Base-by-base conservation (phyloP, 2,329 filamentous ascomycete genomes). In the Calycina herbarum region DNA sequence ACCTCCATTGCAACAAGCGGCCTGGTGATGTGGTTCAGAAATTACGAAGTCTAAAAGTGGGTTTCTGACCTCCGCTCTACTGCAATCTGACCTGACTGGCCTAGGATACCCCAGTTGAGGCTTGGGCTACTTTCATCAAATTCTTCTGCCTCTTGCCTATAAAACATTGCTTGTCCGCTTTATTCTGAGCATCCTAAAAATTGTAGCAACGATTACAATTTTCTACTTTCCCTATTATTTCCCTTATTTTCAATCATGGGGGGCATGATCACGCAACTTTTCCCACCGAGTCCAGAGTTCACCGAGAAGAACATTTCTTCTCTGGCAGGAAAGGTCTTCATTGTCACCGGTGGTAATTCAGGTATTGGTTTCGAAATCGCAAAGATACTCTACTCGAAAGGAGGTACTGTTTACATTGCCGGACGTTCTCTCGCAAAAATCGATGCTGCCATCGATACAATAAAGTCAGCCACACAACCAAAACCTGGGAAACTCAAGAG, bases 331-430 rank as follows among this genome's bases (percentile, higher is more conserved):
- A 80, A 76, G 71, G 73, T 76, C 58, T 74, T 64, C 65, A 71
- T 71, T 78, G 78, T 86, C 11, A 86, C 83, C 1, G 69, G 70
- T 33, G 67, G 68, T n/a, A 68, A 68, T 38, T 33, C 64, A 33
- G 72, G 73, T 5, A 65, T 81, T 2, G 79, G 79, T 29, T 73
- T 76, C 42, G 76, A 79, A 31, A 65, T 79, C 1, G 72, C 73
- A 35, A 72, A 71, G 17, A 76, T 79, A 24, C 77, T 81, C 35
- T 81, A 79, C 69, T 64, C 68, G 20, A 76, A 77, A 57, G 76
- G 77, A 62, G 81, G 76, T 54, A 80, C 72, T 38, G 78, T 82
- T 40, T 82, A 81, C 67, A 73, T 82, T 15, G 75, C 77, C 10
- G 77, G 75, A 5, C 78, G 80, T 24, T 77, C 77, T 1, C 71